Conservation (phyloP, 1,284 basidiomycete genomes). For the Sanghuangporus weigelae region DNA sequence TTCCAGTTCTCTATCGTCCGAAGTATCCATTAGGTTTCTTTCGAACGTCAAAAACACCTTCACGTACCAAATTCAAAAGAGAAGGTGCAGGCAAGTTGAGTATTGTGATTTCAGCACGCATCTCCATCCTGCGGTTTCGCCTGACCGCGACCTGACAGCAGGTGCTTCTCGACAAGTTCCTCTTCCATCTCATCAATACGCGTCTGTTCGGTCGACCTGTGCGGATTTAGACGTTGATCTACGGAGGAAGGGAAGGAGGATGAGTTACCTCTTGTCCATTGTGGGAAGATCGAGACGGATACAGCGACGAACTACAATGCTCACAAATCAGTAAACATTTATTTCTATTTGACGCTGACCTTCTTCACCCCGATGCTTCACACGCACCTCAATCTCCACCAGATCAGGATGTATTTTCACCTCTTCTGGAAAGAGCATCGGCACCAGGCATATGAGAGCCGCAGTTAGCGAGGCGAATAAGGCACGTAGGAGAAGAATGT, state of each 20-base stretch:
- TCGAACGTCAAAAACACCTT: too few relatives aligned
- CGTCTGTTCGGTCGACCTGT: background rate
- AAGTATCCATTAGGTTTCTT: too few relatives aligned
- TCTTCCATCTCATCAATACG: too few relatives aligned
- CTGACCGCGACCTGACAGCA: too few relatives aligned
- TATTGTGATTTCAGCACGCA: too few relatives aligned
- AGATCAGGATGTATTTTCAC: constrained; percentile 20
- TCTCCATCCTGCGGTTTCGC: too few relatives aligned
- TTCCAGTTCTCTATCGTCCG: too few relatives aligned
- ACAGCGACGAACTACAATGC: constrained; percentile 30
- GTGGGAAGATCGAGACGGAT: constrained; percentile 37
- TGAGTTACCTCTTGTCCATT: constrained; percentile 20
- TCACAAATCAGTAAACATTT: background rate
- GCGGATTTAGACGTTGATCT: background rate
- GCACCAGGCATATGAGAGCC: constrained; percentile 62
- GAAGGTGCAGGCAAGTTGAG: too few relatives aligned
- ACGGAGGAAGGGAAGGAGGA: background rate
- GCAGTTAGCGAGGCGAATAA: constrained; percentile 68
- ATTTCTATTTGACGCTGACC: constrained; percentile 27
- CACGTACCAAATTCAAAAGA: too few relatives aligned
- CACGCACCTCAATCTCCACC: constrained; percentile 20
- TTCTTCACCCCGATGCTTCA: constrained; percentile 25
- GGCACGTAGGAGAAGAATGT: constrained; percentile 72
- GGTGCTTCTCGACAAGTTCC: too few relatives aligned
- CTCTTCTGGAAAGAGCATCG: constrained; percentile 50